Evolutionary conservation across 2,329 filamentous ascomycete species (phyloP), one percentile per base, ranked within the genome.

Genomic region (Incumbomyces delicatus): DNA sequence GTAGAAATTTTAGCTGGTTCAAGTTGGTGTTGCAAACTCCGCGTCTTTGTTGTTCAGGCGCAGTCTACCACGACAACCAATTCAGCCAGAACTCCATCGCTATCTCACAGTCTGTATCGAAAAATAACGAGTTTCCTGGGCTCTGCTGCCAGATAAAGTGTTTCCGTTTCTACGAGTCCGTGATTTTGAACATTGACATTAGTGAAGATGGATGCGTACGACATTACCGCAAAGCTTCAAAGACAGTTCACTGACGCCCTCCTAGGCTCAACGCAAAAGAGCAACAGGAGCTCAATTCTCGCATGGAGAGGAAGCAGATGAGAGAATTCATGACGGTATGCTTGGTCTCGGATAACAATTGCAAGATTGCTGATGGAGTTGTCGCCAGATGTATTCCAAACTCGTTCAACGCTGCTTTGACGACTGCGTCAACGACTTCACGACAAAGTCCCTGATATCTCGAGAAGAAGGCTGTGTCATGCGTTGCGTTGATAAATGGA

Each of bases 221-320:
- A 40, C 16, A 30, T 30, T 37, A 27, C 6, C 4, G 6, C 7
- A 20, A 13, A 12, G 31, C 16, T 11, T n/a, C 20, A 6, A 29
- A 10, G 8, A 29, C 16, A 30, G 1, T 11, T 35, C 18, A 20
- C 37, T 38, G 13, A 44, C 30, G 16, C 17, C 22, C 11, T n/a
- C 13, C 12, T 60, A 84, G 81, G 59, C 83, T 94, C 65, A 86
- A 78, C 58, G 65, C 76, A 60, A 68, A 80, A 60, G 90, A 96
- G 76, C 86, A 94, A 75, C 85, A 87, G 72, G 87, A 92, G 76
- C 85, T 98, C 64, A 84, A 94, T 70, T 72, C 80, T 71, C 87
- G 92, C 69, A 89, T 98, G 80, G 88, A 96, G 75, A 85, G 86
- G 72, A 94, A 92, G 72, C 92, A 98, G 72, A 87, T 98, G 77